Evolutionary conservation across 2,329 filamentous ascomycete genomes (phyloP).

Genomic region (Xylariaceae sp.): DNA sequence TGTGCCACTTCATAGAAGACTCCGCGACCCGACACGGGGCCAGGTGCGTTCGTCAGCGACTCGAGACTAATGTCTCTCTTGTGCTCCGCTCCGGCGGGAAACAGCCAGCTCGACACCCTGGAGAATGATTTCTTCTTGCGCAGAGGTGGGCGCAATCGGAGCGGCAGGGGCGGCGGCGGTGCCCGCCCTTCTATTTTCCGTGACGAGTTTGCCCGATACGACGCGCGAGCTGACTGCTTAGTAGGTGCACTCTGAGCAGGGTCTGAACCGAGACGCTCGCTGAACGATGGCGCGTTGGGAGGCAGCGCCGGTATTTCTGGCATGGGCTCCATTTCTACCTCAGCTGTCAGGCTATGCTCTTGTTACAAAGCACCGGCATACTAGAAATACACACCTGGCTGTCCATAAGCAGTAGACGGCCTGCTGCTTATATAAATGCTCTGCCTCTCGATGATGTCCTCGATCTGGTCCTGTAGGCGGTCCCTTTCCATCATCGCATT

Average conservation of each 20-base stretch:
- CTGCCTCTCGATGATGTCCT: conserved; percentile 55
- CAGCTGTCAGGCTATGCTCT: conserved; percentile 6
- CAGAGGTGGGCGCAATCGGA: conserved; percentile 54
- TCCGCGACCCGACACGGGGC: conserved; percentile 44
- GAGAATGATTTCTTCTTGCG: conserved; percentile 65
- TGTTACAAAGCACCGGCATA: neutral
- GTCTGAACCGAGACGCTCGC: conserved; percentile 47
- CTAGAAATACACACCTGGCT: conserved; percentile 26
- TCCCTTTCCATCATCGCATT: conserved; percentile 55
- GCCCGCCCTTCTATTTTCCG: conserved; percentile 34
- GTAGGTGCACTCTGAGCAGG: conserved; percentile 32
- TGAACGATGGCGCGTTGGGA: conserved; percentile 52
- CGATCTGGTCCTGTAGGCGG: conserved; percentile 52
- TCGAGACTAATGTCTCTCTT: conserved; percentile 40
- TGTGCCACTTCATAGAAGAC: conserved; percentile 56
- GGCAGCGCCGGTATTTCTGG: conserved; percentile 54
- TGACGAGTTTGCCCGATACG: conserved; percentile 32
- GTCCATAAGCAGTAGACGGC: conserved; percentile 46
- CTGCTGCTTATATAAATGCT: conserved; percentile 51
- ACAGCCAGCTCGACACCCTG: conserved; percentile 54
- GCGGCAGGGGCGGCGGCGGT: conserved; percentile 51
- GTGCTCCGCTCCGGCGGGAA: conserved; percentile 30
- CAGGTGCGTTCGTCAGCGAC: conserved; percentile 51
- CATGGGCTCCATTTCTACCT: conserved; percentile 44
- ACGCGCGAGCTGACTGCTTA: conserved; percentile 31